These are phyloP conservation scores for Microcyclospora pomicola DNA, from an alignment of 2,329 filamentous ascomycete species.

Conservation along the genomic window DNA sequence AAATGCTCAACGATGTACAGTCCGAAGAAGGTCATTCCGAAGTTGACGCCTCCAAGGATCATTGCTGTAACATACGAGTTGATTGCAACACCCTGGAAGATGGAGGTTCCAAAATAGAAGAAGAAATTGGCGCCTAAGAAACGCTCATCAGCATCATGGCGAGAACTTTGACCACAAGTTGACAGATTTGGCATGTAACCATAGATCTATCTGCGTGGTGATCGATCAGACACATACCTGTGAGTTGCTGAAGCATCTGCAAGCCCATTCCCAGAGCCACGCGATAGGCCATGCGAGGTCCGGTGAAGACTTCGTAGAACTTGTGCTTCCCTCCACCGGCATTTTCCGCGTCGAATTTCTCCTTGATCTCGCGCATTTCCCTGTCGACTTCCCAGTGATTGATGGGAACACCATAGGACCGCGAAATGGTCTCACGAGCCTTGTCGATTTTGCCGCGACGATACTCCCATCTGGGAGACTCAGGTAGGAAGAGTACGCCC, in stretches of 20 bases:
- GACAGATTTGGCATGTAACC: too few species aligned
- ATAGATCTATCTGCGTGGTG: too few species aligned
- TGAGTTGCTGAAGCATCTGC: slow-evolving; percentile 54
- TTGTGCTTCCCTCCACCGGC: slow-evolving; percentile 35
- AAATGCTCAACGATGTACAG: slow-evolving; percentile 35
- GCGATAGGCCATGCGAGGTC: slow-evolving; percentile 53
- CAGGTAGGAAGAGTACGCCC: slow-evolving; percentile 42
- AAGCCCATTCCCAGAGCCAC: slow-evolving; percentile 48
- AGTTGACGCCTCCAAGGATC: slow-evolving; percentile 36
- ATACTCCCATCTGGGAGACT: slow-evolving; percentile 46
- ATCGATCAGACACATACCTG: slow-evolving; percentile 28
- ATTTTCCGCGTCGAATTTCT: slow-evolving; percentile 41
- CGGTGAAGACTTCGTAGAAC: slow-evolving; percentile 53
- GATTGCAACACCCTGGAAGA: slow-evolving; percentile 28
- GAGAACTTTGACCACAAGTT: not conserved
- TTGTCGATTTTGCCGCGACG: slow-evolving; percentile 39
- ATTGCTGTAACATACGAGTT: slow-evolving; percentile 33
- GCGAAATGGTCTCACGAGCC: slow-evolving; percentile 38
- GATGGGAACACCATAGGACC: slow-evolving; percentile 41
- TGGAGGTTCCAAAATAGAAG: slow-evolving; percentile 26
- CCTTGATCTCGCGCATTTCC: slow-evolving; percentile 42
- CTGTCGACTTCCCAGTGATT: slow-evolving; percentile 40
- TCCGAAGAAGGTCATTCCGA: slow-evolving; percentile 33
- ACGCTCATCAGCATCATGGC: not conserved
- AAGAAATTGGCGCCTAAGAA: slow-evolving; percentile 19